Evolutionary conservation across 148 eudicot species (phyloP).

Genomic region (Vaccinium macrocarpon): DNA sequence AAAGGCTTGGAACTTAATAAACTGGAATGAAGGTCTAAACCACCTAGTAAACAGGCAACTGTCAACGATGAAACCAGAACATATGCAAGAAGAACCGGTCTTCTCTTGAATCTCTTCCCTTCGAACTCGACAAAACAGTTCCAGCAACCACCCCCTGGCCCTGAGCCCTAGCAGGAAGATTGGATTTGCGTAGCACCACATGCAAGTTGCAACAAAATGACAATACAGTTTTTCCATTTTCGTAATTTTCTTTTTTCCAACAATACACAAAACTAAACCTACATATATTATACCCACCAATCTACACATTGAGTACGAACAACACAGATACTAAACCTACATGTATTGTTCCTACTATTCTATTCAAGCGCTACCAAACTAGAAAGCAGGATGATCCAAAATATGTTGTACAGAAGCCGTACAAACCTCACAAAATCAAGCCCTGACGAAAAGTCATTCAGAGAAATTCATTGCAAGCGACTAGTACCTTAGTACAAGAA

Average conservation of each 20-base stretch:
- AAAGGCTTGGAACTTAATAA: background rate
- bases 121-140: background rate
- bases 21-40: background rate
- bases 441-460: constrained; percentile 26
- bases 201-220: background rate
- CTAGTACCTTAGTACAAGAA: constrained; percentile 23
- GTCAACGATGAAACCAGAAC: background rate
- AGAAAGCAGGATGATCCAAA: constrained; percentile 21
- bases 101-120: background rate
- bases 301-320: constrained; percentile 8
- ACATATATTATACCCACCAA: constrained; percentile 8
- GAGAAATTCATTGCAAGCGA: constrained; percentile 16
- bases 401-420: constrained; percentile 20
- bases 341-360: constrained; percentile 17
- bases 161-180: background rate
- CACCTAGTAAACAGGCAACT: background rate
- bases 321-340: constrained; percentile 26
- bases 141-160: background rate
- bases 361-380: constrained; percentile 24
- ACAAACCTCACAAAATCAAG: constrained; percentile 39
- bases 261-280: constrained; percentile 16
- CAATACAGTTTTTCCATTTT: background rate
- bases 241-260: background rate
- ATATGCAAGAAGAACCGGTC: background rate
- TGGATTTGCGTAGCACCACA: background rate